phyloP scores from a whole-genome alignment of 345 rosid species.

The Ailanthus altissimus region DNA sequence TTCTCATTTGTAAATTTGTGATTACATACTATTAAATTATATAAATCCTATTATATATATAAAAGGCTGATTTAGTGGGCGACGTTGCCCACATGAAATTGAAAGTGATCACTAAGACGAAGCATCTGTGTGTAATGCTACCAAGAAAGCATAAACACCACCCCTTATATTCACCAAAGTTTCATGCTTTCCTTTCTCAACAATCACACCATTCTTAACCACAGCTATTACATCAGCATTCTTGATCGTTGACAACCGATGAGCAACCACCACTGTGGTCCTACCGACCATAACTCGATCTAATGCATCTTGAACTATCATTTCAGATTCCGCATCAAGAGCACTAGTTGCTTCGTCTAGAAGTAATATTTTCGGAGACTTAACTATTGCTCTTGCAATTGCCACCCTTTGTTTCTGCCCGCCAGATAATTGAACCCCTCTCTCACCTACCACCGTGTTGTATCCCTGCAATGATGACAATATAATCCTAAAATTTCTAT shows the following conservation, averaged over 20 bases:
- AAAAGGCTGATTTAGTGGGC: too few species aligned
- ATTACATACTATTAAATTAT: neutral
- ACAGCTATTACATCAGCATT: slow-evolving; percentile 24
- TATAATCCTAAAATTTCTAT: too few species aligned
- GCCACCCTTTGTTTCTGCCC: slow-evolving; percentile 49
- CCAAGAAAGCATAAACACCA: neutral
- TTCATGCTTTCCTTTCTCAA: slow-evolving; percentile 23
- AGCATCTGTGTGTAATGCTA: neutral
- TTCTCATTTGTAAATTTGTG: slow-evolving; percentile 16
- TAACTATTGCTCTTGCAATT: slow-evolving; percentile 42
- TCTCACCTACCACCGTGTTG: slow-evolving; percentile 15
- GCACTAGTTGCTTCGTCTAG: slow-evolving; percentile 41
- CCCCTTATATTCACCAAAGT: neutral
- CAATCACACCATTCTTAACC: slow-evolving; percentile 19
- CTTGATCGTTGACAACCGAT: slow-evolving; percentile 24
- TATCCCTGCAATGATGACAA: too few species aligned
- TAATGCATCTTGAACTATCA: slow-evolving; percentile 34
- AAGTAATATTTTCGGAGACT: slow-evolving; percentile 34
- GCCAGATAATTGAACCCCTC: slow-evolving; percentile 36
- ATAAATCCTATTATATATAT: too few species aligned
- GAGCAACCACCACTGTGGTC: slow-evolving; percentile 38
- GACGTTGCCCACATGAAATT: too few species aligned
- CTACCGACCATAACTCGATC: slow-evolving; percentile 33
- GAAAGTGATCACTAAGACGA: neutral
- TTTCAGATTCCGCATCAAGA: slow-evolving; percentile 38